A percentile compares a stretch with the other conserved stretches of the same genome.
Conservation (phyloP, 768 basidiomycete species). For the Serendipita vermifera region DNA sequence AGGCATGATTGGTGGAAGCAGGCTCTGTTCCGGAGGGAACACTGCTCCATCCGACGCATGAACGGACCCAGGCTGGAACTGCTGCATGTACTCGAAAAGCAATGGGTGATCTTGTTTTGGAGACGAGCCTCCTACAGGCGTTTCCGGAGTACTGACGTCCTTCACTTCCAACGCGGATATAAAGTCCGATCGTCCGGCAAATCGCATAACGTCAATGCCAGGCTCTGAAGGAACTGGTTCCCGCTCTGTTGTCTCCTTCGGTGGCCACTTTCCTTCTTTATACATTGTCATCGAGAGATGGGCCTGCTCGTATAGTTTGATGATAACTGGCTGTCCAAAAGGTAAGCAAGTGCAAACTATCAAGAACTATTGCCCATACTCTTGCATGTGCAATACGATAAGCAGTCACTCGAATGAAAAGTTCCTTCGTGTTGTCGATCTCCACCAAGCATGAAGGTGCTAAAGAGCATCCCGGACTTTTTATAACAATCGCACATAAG, state of each 20-base stretch:
- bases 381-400: not conserved
- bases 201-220: constrained; percentile 1
- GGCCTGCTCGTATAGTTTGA: constrained; percentile 4
- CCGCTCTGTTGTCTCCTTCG: too few species aligned
- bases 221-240: too few species aligned
- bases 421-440: constrained; percentile 3
- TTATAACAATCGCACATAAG: not conserved
- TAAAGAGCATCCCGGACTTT: constrained; percentile 6
- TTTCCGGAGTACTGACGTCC: not conserved
- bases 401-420: not conserved
- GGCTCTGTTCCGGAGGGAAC: constrained; percentile 6
- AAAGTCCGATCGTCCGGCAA: not conserved
- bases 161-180: not conserved
- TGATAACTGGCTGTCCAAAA: not conserved
- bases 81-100: not conserved
- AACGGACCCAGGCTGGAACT: not conserved
- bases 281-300: not conserved
- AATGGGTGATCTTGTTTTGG: not conserved
- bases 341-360: too few species aligned
- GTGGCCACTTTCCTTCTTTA: constrained; percentile 5
- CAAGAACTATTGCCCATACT: not conserved
- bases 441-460: not conserved
- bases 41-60: too few species aligned
- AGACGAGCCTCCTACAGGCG: not conserved
- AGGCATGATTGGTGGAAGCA: not conserved